Evolutionary conservation across 2,329 filamentous ascomycete species (phyloP).

Genomic region (Paecilomyces variotii): DNA sequence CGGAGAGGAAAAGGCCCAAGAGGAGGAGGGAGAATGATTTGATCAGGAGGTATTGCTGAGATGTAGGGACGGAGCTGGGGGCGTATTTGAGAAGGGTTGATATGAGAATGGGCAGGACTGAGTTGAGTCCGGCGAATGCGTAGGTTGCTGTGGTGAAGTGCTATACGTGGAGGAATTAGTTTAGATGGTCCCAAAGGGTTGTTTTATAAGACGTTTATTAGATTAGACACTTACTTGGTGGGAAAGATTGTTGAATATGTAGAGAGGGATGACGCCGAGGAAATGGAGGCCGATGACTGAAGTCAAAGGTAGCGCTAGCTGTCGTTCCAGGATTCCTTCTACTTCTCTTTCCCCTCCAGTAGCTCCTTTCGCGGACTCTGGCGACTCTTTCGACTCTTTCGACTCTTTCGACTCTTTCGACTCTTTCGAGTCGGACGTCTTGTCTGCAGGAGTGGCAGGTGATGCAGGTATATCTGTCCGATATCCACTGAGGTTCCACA

Average conservation of each 20-base stretch:
- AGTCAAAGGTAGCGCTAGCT: slow-evolving; percentile 49
- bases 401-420: slow-evolving; percentile 9
- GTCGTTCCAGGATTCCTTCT: slow-evolving; percentile 27
- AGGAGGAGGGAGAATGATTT: slow-evolving; percentile 90
- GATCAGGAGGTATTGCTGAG: slow-evolving; percentile 67
- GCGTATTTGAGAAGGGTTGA: slow-evolving; percentile 38
- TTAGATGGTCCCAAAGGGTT: background rate
- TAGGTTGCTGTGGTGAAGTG: slow-evolving; percentile 53
- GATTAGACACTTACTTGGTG: slow-evolving; percentile 48
- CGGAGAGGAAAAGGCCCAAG: slow-evolving; percentile 83
- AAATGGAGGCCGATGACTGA: slow-evolving; percentile 68
- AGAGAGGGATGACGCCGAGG: slow-evolving; percentile 71
- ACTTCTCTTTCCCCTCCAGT: slow-evolving; percentile 8
- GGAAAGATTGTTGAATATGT: slow-evolving; percentile 71
- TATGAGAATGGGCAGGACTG: background rate
- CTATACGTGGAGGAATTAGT: slow-evolving; percentile 30
- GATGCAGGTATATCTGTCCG: slow-evolving; percentile 17
- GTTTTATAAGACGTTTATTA: background rate
- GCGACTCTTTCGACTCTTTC: slow-evolving; percentile 10
- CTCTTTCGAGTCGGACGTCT: slow-evolving; percentile 11
- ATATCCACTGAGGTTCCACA: slow-evolving; percentile 86
- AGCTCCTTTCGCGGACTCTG: slow-evolving; percentile 8
- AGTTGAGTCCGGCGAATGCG: slow-evolving; percentile 39
- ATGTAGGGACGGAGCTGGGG: slow-evolving; percentile 44
- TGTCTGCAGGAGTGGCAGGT: slow-evolving; percentile 7